Evolutionary conservation across 257 asterid genomes (phyloP).

Genomic region (Salvia hispanica): DNA sequence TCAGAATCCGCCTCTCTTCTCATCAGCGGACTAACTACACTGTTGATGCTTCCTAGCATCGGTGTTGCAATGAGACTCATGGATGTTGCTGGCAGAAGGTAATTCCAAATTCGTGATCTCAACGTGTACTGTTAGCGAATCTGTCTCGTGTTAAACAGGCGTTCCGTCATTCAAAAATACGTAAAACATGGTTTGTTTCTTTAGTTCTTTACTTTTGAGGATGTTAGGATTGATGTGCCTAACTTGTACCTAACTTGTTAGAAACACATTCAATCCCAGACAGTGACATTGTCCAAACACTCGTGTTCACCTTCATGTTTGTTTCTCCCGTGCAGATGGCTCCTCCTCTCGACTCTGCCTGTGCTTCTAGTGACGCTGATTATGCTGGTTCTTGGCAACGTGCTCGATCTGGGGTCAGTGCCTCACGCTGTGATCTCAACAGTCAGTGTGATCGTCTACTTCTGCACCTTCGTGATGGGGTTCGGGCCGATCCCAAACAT

Average conservation of each 20-base stretch:
- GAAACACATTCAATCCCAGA: neutral
- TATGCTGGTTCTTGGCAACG: slow-evolving; percentile 63
- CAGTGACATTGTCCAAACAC: neutral
- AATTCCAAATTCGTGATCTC: slow-evolving; percentile 14
- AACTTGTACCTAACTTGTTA: neutral
- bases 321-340: slow-evolving; percentile 56
- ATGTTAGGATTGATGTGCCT: too few relatives aligned
- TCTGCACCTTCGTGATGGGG: slow-evolving; percentile 91
- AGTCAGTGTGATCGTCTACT: slow-evolving; percentile 72
- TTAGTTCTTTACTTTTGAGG: too few relatives aligned
- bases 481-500: slow-evolving; percentile 97
- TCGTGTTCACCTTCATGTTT: too few relatives aligned
- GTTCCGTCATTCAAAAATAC: too few relatives aligned
- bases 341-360: slow-evolving; percentile 79
- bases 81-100: slow-evolving; percentile 98
- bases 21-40: slow-evolving; percentile 76
- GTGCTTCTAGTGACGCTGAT: slow-evolving; percentile 61
- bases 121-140: neutral
- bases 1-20: slow-evolving; percentile 88
- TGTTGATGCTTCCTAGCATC: slow-evolving; percentile 93
- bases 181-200: too few relatives aligned
- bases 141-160: neutral
- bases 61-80: slow-evolving; percentile 95
- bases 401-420: slow-evolving; percentile 54
- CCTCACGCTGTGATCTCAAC: slow-evolving; percentile 77